phyloP scores from a whole-genome alignment of 257 asterid genomes.

The Asclepias syriaca region DNA sequence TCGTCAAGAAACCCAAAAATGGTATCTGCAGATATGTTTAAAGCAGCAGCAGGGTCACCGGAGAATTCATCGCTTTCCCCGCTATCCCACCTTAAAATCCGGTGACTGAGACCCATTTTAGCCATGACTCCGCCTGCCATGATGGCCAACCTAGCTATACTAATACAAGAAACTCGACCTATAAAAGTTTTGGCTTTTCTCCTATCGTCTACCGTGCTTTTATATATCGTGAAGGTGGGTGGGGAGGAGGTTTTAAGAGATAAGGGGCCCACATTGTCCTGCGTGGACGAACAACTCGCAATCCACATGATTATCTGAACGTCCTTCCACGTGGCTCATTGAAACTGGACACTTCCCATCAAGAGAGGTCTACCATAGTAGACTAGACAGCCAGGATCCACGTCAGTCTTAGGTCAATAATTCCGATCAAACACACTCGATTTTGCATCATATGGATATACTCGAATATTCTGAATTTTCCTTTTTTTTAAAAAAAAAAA shows the following conservation, averaged over 20 bases:
- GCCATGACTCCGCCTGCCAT: slow-evolving; percentile 28
- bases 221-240: not conserved
- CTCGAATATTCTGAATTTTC: slow-evolving; percentile 56
- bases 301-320: slow-evolving; percentile 6
- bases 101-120: slow-evolving; percentile 39
- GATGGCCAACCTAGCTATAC: not conserved
- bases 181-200: slow-evolving; percentile 19
- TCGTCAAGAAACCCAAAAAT: slow-evolving; percentile 66
- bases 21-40: slow-evolving; percentile 57
- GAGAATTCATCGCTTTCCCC: slow-evolving; percentile 43
- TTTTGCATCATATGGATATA: slow-evolving; percentile 38
- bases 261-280: slow-evolving; percentile 21
- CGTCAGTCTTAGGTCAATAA: slow-evolving; percentile 52
- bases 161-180: not conserved
- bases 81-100: slow-evolving; percentile 53
- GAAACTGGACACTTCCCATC: slow-evolving; percentile 5
- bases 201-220: slow-evolving; percentile 4
- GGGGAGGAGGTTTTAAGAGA: not conserved
- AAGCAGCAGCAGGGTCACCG: slow-evolving; percentile 34
- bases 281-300: slow-evolving; percentile 27
- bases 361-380: slow-evolving; percentile 21
- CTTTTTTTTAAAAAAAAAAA: not conserved
- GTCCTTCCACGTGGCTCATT: slow-evolving; percentile 15
- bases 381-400: slow-evolving; percentile 72
- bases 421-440: slow-evolving; percentile 13